Evolutionary conservation across 179 eudicot genomes (phyloP).

Genomic region (Camellia oleifera): DNA sequence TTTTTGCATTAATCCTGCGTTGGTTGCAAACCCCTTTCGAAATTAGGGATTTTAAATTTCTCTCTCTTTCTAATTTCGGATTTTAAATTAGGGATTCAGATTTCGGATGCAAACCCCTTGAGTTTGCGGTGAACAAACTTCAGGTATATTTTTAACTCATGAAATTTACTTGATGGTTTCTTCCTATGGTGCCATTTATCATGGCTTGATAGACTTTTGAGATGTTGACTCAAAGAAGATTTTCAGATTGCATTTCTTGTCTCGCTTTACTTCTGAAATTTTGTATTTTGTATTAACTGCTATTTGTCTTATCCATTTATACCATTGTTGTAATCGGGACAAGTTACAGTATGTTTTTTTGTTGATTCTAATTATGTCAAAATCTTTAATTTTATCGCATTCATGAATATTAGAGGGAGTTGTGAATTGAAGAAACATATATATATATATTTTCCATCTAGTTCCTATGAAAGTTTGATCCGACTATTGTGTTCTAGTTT

Average conservation of each 20-base stretch:
- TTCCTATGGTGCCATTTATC: neutral
- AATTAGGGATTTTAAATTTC: too few relatives aligned
- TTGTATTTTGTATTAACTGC: neutral
- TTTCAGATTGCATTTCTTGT: neutral
- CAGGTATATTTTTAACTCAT: slow-evolving; percentile 47
- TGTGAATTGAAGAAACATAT: neutral
- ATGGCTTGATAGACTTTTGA: neutral
- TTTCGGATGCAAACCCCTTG: too few relatives aligned
- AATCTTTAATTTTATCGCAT: neutral
- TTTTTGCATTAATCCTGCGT: too few relatives aligned
- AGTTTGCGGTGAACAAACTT: slow-evolving; percentile 89
- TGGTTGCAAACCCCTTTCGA: too few relatives aligned
- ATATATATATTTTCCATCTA: neutral
- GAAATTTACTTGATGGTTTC: neutral
- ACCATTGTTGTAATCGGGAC: neutral
- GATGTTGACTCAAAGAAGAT: neutral
- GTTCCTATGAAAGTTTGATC: neutral
- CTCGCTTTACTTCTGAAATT: neutral
- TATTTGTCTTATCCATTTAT: neutral
- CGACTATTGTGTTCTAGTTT: neutral
- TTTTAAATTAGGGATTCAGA: too few relatives aligned
- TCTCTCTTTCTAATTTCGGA: too few relatives aligned
- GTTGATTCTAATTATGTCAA: neutral
- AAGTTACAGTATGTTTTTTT: neutral
- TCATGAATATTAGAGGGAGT: neutral